phyloP scores from a whole-genome alignment of 2,329 filamentous ascomycete genomes.

The Cladosporium sp. region DNA sequence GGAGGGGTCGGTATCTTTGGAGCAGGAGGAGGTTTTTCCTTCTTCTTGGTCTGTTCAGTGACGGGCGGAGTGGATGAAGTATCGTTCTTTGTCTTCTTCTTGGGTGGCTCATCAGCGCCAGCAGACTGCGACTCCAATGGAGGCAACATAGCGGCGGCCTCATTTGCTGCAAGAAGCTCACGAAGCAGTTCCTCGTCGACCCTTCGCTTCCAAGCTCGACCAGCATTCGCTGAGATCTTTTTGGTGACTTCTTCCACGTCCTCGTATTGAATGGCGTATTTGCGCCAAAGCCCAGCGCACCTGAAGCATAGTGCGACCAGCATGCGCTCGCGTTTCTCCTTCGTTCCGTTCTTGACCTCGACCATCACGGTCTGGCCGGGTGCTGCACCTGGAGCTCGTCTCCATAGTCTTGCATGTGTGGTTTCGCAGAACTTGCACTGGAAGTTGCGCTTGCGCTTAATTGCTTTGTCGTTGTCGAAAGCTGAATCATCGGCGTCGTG shows the following conservation, averaged over 20 bases:
- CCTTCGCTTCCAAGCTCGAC: conserved; percentile 81
- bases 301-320: conserved; percentile 84
- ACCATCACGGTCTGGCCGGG: conserved; percentile 69
- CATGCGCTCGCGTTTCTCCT: conserved; percentile 75
- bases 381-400: conserved; percentile 77
- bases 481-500: conserved; percentile 93
- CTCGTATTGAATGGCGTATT: conserved; percentile 95
- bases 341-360: conserved; percentile 64
- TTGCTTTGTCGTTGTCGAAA: conserved; percentile 86
- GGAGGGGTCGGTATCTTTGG: conserved; percentile 58
- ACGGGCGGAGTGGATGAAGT: conserved; percentile 20
- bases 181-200: conserved; percentile 91
- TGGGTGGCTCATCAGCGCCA: conserved; percentile 52
- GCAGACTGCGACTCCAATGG: conserved; percentile 29
- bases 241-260: conserved; percentile 88
- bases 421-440: conserved; percentile 91
- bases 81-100: conserved; percentile 57
- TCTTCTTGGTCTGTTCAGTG: conserved; percentile 61
- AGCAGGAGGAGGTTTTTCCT: conserved; percentile 47
- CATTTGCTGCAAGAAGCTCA: conserved; percentile 67
- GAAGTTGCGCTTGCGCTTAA: conserved; percentile 76
- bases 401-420: conserved; percentile 83
- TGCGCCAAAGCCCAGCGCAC: conserved; percentile 91
- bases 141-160: conserved; percentile 41
- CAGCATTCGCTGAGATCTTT: conserved; percentile 80